These are phyloP conservation scores for Aureobasidium sp. DNA, from an alignment of 2,329 filamentous ascomycete genomes.

Conservation along the genomic window DNA sequence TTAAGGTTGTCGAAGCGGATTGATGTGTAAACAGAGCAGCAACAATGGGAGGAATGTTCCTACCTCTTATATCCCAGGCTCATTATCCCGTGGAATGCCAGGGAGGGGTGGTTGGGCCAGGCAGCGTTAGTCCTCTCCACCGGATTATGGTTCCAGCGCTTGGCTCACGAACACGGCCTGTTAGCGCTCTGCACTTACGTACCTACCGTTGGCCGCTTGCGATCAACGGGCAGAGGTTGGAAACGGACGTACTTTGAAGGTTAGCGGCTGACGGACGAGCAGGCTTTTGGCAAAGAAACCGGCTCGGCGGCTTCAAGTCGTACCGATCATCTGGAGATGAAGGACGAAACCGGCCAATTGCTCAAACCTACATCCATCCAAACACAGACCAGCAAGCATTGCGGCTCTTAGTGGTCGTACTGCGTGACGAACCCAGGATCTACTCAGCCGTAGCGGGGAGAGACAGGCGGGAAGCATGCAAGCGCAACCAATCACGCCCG, in stretches of 20 bases:
- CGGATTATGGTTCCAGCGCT: conserved; percentile 7
- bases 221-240: conserved; percentile 8
- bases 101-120: conserved; percentile 2
- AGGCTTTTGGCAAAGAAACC: background rate
- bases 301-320: conserved; percentile 3
- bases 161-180: conserved; percentile 5
- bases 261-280: background rate
- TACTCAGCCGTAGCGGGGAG: background rate
- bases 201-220: conserved; percentile 8
- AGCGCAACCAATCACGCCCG: conserved; percentile 1
- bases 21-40: conserved; percentile 8
- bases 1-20: conserved; percentile 1
- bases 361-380: background rate
- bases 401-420: conserved; percentile 8
- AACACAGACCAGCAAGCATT: conserved; percentile 5
- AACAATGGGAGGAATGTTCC: conserved; percentile 8
- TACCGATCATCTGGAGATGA: conserved; percentile 8
- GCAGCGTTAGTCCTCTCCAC: background rate
- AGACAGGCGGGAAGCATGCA: conserved; percentile 7
- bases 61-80: conserved; percentile 4
- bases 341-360: conserved; percentile 7
- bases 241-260: conserved; percentile 3
- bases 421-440: conserved; percentile 6
- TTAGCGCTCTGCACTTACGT: conserved; percentile 4
- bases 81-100: conserved; percentile 6